These are phyloP conservation scores for Astrephomene gubernaculifera DNA, from an alignment of 139 green algal genomes.

Conservation along the genomic window DNA sequence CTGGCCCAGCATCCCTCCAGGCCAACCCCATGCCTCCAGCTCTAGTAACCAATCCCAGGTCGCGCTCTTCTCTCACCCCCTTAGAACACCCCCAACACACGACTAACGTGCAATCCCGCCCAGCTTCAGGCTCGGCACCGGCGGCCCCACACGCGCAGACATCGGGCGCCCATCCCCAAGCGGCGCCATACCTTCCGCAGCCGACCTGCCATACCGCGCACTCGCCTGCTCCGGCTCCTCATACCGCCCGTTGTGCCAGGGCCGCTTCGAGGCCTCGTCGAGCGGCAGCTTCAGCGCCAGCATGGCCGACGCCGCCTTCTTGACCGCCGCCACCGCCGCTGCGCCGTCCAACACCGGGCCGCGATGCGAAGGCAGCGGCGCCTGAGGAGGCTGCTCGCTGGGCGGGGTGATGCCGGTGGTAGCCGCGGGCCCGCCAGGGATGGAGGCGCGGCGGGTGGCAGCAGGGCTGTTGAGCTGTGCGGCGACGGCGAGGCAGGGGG, in stretches of 20 bases:
- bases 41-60: too few relatives aligned
- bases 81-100: too few relatives aligned
- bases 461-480: not conserved
- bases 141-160: not conserved
- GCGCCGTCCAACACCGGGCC: too few relatives aligned
- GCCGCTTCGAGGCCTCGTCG: not conserved
- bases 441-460: too few relatives aligned
- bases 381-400: not conserved
- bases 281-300: not conserved
- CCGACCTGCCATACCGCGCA: not conserved
- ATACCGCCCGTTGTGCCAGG: not conserved
- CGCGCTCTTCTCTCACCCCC: too few relatives aligned
- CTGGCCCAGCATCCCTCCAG: too few relatives aligned
- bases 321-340: not conserved
- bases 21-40: too few relatives aligned
- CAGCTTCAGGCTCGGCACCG: not conserved
- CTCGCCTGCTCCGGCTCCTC: not conserved
- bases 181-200: not conserved
- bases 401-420: not conserved
- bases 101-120: not conserved
- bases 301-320: too few relatives aligned
- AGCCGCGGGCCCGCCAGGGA: not conserved
- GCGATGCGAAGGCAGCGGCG: too few relatives aligned
- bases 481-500: not conserved
- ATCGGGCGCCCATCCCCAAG: not conserved